Evolutionary conservation across 257 asterid genomes (phyloP), one percentile per base, ranked within the genome.

Genomic region (Solanum medicagineum): DNA sequence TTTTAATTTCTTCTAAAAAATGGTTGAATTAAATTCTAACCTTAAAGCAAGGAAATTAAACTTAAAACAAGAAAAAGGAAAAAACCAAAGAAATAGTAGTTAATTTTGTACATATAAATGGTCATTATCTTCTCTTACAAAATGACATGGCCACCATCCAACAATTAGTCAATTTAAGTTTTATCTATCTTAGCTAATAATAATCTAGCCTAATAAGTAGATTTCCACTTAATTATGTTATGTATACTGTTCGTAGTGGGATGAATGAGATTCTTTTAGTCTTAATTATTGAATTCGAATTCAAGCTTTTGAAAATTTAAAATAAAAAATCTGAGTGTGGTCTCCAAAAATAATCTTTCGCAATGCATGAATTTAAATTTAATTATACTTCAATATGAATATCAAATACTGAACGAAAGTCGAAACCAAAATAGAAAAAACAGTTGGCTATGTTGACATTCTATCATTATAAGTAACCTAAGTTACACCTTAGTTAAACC

Each of bases 361-460:
- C 32, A 57, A 1, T 57, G 5, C 0, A 2, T 13, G 0, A 59
- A 59, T n/a, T 1, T 0, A n/a, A 59, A 59, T 10, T n/a, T n/a
- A 59, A n/a, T 59, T 0, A 29, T 0, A n/a, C 2, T 6, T 2
- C 3, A 10, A 59, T 59, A 59, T 4, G 3, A 10, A 59, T n/a
- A 59, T 0, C 15, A 3, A 0, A 10, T 1, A 8, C 1, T 19
- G 8, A 4, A 57, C 1, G 6, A 1, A 57, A 57, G 6, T 36
- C 42, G 42, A 0, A 36, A 36, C 6, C 42, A 36, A 36, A 36
- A 36, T 36, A 4, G 42, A 19, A 8, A 19, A 8, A n/a, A 59
- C 1, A 1, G 2, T 14, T 65, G 4, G 42, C 5, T 45, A 4
- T 73, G 26, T 42, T 44, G 47, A 73, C 12, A 47, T 7, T 13